Percentiles rank a stretch among this genome's conserved stretches.
Evolutionary conservation across 306 rosid genomes (phyloP).

Genomic region (Vigna trinervia): DNA sequence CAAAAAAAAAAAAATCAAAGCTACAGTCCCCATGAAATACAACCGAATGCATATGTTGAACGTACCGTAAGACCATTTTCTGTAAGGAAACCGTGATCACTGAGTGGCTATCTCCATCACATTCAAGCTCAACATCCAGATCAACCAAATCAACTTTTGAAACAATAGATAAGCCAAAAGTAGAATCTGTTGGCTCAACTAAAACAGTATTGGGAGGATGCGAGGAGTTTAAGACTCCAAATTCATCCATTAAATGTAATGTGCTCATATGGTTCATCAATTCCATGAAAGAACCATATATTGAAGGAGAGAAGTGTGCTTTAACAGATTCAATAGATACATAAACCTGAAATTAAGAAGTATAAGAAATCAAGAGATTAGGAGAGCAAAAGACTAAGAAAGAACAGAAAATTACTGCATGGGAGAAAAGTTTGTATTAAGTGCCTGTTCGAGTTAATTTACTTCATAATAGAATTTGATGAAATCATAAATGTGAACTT

Average conservation of each 20-base stretch:
- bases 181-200: slow-evolving; percentile 44
- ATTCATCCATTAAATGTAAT: slow-evolving; percentile 44
- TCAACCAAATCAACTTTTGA: slow-evolving; percentile 58
- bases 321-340: slow-evolving; percentile 55
- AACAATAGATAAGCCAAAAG: slow-evolving; percentile 55
- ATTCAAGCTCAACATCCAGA: slow-evolving; percentile 70
- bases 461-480: too few relatives aligned
- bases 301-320: slow-evolving; percentile 71
- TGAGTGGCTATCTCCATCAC: slow-evolving; percentile 60
- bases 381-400: background rate
- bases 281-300: slow-evolving; percentile 65
- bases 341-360: slow-evolving; percentile 65
- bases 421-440: background rate
- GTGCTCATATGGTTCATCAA: slow-evolving; percentile 49
- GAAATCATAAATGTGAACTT: too few relatives aligned
- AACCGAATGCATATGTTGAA: slow-evolving; percentile 28
- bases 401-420: slow-evolving; percentile 5
- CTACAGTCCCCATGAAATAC: background rate
- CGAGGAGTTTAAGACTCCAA: slow-evolving; percentile 45
- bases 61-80: slow-evolving; percentile 64
- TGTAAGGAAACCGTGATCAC: slow-evolving; percentile 57
- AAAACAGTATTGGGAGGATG: slow-evolving; percentile 39
- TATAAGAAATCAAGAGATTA: slow-evolving; percentile 24
- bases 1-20: too few relatives aligned
- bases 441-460: background rate